Evolutionary conservation across 2,329 filamentous ascomycete species (phyloP).

Genomic region (Arthrobotrys entomopaga): DNA sequence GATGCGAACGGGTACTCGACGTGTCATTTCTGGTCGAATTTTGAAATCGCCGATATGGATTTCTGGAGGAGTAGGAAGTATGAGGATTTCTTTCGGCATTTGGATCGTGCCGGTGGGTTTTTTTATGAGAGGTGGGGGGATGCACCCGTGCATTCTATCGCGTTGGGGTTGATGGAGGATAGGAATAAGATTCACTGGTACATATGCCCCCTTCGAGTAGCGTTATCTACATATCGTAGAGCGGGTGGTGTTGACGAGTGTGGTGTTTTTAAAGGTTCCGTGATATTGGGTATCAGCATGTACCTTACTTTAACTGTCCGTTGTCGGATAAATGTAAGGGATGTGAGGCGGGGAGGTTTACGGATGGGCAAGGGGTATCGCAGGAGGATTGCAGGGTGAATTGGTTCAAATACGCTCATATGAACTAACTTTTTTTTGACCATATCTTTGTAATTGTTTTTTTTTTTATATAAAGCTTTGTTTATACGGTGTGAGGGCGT

Average conservation of each 20-base stretch:
- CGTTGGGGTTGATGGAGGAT: slow-evolving; percentile 90
- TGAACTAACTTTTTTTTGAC: slow-evolving; percentile 68
- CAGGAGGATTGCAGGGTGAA: slow-evolving; percentile 93
- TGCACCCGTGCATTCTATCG: slow-evolving; percentile 95
- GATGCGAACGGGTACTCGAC: slow-evolving; percentile 94
- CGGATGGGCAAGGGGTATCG: slow-evolving; percentile 81
- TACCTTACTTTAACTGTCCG: slow-evolving; percentile 98
- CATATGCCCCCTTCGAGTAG: too few species aligned
- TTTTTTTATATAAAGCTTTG: background rate
- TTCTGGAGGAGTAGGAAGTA: slow-evolving; percentile 93
- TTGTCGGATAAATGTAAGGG: slow-evolving; percentile 80
- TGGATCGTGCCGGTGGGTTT: slow-evolving; percentile 93
- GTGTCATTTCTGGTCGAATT: slow-evolving; percentile 99
- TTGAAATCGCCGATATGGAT: slow-evolving; percentile 91
- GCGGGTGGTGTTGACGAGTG: too few species aligned
- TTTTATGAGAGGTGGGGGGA: slow-evolving; percentile 99
- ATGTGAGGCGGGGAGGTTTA: slow-evolving; percentile 75
- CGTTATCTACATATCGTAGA: too few species aligned
- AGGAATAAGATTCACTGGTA: slow-evolving; percentile 87
- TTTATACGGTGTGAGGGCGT: too few species aligned
- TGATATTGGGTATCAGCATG: slow-evolving; percentile 97
- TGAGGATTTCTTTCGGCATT: slow-evolving; percentile 94
- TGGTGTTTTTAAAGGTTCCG: slow-evolving; percentile 78
- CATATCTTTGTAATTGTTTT: background rate
- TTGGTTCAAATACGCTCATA: slow-evolving; percentile 96